Conservation (phyloP, 306 rosid genomes). For the Begonia loranthoides region DNA sequence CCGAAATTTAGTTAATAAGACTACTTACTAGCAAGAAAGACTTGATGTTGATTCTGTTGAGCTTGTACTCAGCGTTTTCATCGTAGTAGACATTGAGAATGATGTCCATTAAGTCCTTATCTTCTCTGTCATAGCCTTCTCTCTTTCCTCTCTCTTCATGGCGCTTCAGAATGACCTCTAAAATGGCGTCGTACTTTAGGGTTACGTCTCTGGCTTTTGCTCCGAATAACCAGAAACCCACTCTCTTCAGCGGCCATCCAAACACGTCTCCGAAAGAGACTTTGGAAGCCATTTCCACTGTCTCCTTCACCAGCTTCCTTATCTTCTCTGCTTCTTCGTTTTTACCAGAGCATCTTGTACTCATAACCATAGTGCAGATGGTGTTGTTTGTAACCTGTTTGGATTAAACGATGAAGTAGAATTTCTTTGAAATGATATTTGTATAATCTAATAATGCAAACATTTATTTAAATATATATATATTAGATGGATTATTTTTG, state of each 20-base stretch:
- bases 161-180: constrained; percentile 41
- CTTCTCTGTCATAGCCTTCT: constrained; percentile 6
- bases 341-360: constrained; percentile 18
- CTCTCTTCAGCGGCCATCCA: constrained; percentile 30
- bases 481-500: constrained; percentile 11
- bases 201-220: constrained; percentile 30
- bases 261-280: constrained; percentile 28
- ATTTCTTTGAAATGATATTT: too few relatives aligned
- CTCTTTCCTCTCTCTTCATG: constrained; percentile 39
- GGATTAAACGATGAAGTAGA: too few relatives aligned
- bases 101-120: constrained; percentile 46
- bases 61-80: constrained; percentile 22
- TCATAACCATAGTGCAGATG: constrained; percentile 33
- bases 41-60: constrained; percentile 47
- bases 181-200: constrained; percentile 30
- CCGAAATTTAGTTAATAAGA: too few relatives aligned
- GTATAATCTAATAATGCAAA: too few relatives aligned
- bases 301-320: constrained; percentile 26
- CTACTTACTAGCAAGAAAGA: constrained; percentile 23
- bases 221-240: constrained; percentile 44
- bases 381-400: constrained; percentile 14
- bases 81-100: constrained; percentile 38
- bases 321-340: constrained; percentile 32
- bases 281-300: constrained; percentile 17
- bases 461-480: too few relatives aligned